Evolutionary conservation across 2,329 filamentous ascomycete genomes (phyloP).

Genomic region (Spiromastix sp.): DNA sequence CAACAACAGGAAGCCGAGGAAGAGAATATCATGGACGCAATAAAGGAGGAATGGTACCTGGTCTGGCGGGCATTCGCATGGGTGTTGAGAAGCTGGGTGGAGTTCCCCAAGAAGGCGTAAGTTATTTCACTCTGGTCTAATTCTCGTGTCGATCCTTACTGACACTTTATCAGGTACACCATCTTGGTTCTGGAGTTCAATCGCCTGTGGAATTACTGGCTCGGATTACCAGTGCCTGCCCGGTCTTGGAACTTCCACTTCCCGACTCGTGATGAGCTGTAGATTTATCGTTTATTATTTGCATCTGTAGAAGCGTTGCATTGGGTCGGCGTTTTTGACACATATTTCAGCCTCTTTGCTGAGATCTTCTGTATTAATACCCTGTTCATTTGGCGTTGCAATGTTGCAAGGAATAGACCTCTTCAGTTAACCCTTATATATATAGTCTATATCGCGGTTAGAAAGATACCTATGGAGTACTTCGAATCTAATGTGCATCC

Average conservation of each 20-base stretch:
- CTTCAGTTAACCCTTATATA: too few species aligned
- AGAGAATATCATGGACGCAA: conserved; percentile 44
- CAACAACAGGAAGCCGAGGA: conserved; percentile 21
- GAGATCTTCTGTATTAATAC: too few species aligned
- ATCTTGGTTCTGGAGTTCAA: conserved; percentile 45
- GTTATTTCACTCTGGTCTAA: conserved; percentile 30
- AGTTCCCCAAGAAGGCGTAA: conserved; percentile 60
- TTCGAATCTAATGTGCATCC: too few species aligned
- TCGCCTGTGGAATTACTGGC: conserved; percentile 51
- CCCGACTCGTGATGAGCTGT: conserved; percentile 37
- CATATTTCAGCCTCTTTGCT: too few species aligned
- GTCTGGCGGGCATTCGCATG: conserved; percentile 54
- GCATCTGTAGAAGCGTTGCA: background rate
- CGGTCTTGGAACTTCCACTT: conserved; percentile 45
- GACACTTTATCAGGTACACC: too few species aligned
- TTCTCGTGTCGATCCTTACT: too few species aligned
- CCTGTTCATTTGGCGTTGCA: too few species aligned
- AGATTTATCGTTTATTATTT: conserved; percentile 3
- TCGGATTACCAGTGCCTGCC: conserved; percentile 50
- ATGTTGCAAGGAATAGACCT: too few species aligned
- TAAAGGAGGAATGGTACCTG: conserved; percentile 53
- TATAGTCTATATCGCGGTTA: too few species aligned
- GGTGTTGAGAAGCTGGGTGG: conserved; percentile 60
- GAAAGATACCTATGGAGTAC: too few species aligned
- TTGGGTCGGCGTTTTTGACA: background rate